Conservation (phyloP, 768 basidiomycete genomes). For the Tricholoma hemisulphureum region DNA sequence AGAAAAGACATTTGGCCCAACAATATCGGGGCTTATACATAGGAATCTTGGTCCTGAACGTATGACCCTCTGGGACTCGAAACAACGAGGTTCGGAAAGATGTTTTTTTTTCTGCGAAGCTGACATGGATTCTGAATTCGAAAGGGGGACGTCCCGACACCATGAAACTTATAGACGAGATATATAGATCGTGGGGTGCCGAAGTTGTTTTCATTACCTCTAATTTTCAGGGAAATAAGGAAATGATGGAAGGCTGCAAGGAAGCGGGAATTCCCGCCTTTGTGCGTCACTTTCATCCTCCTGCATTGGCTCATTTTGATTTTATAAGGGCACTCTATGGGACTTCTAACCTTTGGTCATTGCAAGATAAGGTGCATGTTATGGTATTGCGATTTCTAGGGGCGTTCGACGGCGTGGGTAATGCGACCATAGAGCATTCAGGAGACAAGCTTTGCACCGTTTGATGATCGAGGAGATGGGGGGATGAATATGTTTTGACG, state of each 20-base stretch:
- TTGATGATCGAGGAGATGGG: conserved; percentile 12
- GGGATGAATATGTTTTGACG: conserved; percentile 67
- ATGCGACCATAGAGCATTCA: not conserved
- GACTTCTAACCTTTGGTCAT: conserved; percentile 48
- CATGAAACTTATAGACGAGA: conserved; percentile 74
- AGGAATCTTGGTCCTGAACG: conserved; percentile 68
- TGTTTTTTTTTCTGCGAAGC: not conserved
- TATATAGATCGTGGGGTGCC: conserved; percentile 73
- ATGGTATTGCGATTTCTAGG: no score
- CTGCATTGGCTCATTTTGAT: not conserved
- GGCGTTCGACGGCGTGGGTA: no score
- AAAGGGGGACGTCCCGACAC: conserved; percentile 72
- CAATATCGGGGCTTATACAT: conserved; percentile 70
- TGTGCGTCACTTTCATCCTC: conserved; percentile 31
- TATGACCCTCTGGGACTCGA: conserved; percentile 77
- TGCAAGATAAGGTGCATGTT: no score
- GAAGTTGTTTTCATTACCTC: conserved; percentile 86
- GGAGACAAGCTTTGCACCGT: not conserved
- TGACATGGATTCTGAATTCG: not conserved
- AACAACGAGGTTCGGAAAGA: conserved; percentile 47
- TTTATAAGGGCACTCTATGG: conserved; percentile 60
- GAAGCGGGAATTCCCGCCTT: conserved; percentile 67
- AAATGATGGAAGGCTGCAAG: conserved; percentile 83
- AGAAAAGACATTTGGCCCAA: conserved; percentile 83
- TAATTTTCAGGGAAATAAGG: conserved; percentile 72